phyloP scores from a whole-genome alignment of 148 eudicot genomes.

The Oxyria digyna region DNA sequence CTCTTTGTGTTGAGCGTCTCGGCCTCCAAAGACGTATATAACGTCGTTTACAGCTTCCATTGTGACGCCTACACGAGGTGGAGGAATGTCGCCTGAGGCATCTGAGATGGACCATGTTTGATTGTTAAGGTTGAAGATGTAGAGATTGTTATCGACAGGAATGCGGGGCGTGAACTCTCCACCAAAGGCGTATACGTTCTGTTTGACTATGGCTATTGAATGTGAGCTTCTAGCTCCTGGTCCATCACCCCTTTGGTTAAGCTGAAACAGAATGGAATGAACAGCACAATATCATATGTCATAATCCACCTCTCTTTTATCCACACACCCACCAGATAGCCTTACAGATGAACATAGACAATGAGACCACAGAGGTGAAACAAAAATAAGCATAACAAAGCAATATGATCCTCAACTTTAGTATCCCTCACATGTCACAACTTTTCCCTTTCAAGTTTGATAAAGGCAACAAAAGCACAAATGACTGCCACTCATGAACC shows the following conservation, averaged over 20 bases:
- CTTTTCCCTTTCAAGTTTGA: not conserved
- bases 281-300: not conserved
- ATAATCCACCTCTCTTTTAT: not conserved
- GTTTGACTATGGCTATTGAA: slow-evolving; percentile 66
- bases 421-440: not conserved
- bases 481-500: no score
- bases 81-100: slow-evolving; percentile 67
- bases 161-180: slow-evolving; percentile 92
- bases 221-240: slow-evolving; percentile 98
- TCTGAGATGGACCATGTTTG: slow-evolving; percentile 63
- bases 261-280: slow-evolving; percentile 23
- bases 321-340: not conserved
- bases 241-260: slow-evolving; percentile 61
- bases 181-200: slow-evolving; percentile 70
- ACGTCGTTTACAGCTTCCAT: slow-evolving; percentile 60
- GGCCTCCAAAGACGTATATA: slow-evolving; percentile 84
- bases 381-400: not conserved
- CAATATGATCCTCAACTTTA: not conserved
- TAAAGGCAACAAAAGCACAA: not conserved
- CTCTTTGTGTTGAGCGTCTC: slow-evolving; percentile 73
- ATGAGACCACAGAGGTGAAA: not conserved
- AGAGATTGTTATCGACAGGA: slow-evolving; percentile 76
- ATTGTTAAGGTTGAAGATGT: slow-evolving; percentile 52
- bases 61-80: slow-evolving; percentile 86
- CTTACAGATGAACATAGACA: not conserved